Conservation (phyloP, 2,329 filamentous ascomycete genomes). For the Colletotrichum melonis region DNA sequence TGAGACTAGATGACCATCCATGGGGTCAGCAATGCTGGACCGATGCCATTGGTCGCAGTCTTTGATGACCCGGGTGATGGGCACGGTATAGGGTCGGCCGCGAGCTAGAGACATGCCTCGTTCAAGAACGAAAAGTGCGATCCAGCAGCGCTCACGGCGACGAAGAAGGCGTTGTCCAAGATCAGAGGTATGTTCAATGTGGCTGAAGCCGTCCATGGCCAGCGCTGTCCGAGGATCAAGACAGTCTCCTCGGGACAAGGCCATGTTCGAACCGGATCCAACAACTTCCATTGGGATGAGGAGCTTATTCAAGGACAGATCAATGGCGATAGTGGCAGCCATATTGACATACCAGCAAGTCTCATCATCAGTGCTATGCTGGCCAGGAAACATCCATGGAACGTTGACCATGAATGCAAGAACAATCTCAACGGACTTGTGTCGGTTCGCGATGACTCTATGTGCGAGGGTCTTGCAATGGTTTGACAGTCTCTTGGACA, state of each 20-base stretch:
- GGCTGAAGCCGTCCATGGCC: conserved; percentile 74
- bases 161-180: conserved; percentile 71
- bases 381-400: conserved; percentile 78
- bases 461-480: conserved; percentile 73
- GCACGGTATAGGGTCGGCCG: conserved; percentile 75
- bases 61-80: conserved; percentile 72
- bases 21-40: conserved; percentile 70
- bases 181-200: conserved; percentile 70
- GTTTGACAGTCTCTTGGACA: conserved; percentile 73
- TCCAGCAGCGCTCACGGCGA: conserved; percentile 75
- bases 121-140: conserved; percentile 78
- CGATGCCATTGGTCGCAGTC: conserved; percentile 78
- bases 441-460: conserved; percentile 69
- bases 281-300: conserved; percentile 64
- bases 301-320: conserved; percentile 77
- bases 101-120: conserved; percentile 78
- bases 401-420: conserved; percentile 81
- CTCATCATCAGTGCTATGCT: conserved; percentile 77
- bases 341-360: conserved; percentile 78
- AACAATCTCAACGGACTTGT: conserved; percentile 79
- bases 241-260: conserved; percentile 72
- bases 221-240: conserved; percentile 75
- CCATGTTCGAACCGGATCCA: conserved; percentile 56
- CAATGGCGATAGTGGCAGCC: conserved; percentile 75
- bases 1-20: conserved; percentile 78